Base-by-base conservation (phyloP, 129 eudicot species). In the Flaveria robusta region DNA sequence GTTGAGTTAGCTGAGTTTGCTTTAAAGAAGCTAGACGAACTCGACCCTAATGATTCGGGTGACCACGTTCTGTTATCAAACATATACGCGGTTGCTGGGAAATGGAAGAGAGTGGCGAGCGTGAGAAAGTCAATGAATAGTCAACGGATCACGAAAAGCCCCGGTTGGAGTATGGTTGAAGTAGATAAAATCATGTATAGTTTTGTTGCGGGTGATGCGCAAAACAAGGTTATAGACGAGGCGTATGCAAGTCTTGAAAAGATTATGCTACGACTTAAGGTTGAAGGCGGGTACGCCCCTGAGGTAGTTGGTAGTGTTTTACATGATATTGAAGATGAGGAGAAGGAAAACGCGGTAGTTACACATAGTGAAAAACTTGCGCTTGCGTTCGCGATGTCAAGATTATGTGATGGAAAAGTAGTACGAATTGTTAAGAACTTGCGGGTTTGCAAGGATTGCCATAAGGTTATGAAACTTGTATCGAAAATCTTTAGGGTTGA, bases 281-380 rank as follows among this genome's bases (percentile, higher is more conserved):
- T 77, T 46, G 89, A 85, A 80, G 92, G 86, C 16, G 89, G 92
- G 37, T 85, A 88, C 62, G 73, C 62, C 16, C 83, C 89, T 0
- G 89, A 88, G 73, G 76, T 81, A 23, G 39, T 11, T 62, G 83
- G 81, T 18, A 75, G 78, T 46, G 92, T 82, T 62, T 83, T 88
- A 77, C 89, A 88, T 46, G 92, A 88, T 83, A 74, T 88, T 0
- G 92, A 88, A 71, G 92, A 85, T 46, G 92, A 85, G 76, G 92
- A 88, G 71, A 88, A 88, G 74, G 92, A 85, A 72, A 85, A 72
- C 42, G 70, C 92, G 7, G 63, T 85, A 4, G 54, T 63, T 20
- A 77, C 76, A 18, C 89, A 88, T 69, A 88, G 92, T 43, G 92
- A 88, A 71, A 88, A 88, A 80, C 81, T 85, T 23, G 92, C 87